Evolutionary conservation across 2,329 filamentous ascomycete genomes (phyloP).

Genomic region (Cryphonectria radicalis): DNA sequence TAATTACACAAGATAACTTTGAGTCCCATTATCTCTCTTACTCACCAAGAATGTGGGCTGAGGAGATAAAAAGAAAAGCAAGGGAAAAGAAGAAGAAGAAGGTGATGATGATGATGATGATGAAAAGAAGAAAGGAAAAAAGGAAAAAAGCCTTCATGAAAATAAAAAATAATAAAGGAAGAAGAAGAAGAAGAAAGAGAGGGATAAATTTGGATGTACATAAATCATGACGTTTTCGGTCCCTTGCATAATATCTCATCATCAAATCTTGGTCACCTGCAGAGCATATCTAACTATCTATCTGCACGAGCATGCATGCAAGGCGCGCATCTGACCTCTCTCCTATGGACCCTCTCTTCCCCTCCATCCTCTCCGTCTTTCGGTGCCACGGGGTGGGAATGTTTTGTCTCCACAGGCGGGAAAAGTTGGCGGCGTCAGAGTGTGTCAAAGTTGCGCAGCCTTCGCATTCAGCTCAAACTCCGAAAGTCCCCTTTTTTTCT

Average conservation of each 20-base stretch:
- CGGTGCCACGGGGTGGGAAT: background rate
- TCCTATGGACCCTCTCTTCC: background rate
- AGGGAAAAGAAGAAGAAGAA: background rate
- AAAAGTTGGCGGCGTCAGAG: background rate
- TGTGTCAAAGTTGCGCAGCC: background rate
- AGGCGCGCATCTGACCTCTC: background rate
- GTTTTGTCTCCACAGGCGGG: background rate
- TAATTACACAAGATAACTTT: background rate
- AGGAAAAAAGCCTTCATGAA: too few relatives aligned
- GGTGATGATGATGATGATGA: too few relatives aligned
- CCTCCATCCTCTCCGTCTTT: background rate
- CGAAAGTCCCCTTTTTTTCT: background rate
- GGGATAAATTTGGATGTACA: background rate
- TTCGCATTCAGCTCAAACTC: slow-evolving; percentile 5
- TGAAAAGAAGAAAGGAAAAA: too few relatives aligned
- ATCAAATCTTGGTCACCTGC: background rate
- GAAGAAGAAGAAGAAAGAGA: background rate
- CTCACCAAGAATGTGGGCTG: background rate
- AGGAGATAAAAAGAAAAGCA: background rate
- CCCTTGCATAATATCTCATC: background rate
- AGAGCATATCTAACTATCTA: background rate
- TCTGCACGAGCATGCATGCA: slow-evolving; percentile 6
- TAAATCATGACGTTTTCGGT: background rate
- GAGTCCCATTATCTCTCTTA: too few relatives aligned
- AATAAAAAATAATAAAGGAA: background rate